A percentile compares a stretch with the other conserved stretches of the same genome.
phyloP scores from a whole-genome alignment of 257 asterid genomes.

The Linaria vulgaris region DNA sequence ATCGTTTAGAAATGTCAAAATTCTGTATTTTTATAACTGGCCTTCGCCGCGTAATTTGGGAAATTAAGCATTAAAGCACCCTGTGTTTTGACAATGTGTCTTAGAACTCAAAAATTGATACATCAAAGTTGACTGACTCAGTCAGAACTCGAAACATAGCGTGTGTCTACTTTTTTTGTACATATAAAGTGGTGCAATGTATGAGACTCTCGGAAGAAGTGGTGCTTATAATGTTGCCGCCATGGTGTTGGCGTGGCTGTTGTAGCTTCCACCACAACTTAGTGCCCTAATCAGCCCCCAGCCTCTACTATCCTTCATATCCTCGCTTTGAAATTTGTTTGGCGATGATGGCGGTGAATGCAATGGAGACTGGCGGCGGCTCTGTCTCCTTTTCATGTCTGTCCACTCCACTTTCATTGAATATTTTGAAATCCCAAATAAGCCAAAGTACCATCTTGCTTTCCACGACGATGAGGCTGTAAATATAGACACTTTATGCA shows the following conservation, averaged over 20 bases:
- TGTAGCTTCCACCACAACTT: slow-evolving; percentile 52
- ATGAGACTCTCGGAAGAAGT: neutral
- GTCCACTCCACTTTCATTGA: slow-evolving; percentile 47
- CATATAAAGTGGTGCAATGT: too few species aligned
- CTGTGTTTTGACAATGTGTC: neutral
- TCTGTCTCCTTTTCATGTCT: slow-evolving; percentile 58
- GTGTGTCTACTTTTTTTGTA: too few species aligned
- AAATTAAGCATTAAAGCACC: neutral
- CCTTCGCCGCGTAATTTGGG: slow-evolving; percentile 22
- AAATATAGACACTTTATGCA: slow-evolving; percentile 36
- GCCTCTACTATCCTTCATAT: slow-evolving; percentile 13
- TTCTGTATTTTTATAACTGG: neutral
- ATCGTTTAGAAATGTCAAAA: slow-evolving; percentile 5
- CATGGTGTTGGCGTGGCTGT: slow-evolving; percentile 26
- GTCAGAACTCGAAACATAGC: too few species aligned
- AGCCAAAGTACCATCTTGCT: slow-evolving; percentile 50
- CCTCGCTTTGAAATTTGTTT: slow-evolving; percentile 8
- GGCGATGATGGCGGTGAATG: slow-evolving; percentile 28
- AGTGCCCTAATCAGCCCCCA: slow-evolving; percentile 50
- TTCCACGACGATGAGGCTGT: slow-evolving; percentile 45
- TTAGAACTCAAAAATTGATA: slow-evolving; percentile 19
- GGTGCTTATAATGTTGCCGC: slow-evolving; percentile 23
- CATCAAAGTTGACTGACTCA: neutral
- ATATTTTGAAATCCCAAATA: slow-evolving; percentile 51
- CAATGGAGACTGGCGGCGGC: slow-evolving; percentile 38